phyloP scores from a whole-genome alignment of 257 asterid genomes.

The Avicennia marina region DNA sequence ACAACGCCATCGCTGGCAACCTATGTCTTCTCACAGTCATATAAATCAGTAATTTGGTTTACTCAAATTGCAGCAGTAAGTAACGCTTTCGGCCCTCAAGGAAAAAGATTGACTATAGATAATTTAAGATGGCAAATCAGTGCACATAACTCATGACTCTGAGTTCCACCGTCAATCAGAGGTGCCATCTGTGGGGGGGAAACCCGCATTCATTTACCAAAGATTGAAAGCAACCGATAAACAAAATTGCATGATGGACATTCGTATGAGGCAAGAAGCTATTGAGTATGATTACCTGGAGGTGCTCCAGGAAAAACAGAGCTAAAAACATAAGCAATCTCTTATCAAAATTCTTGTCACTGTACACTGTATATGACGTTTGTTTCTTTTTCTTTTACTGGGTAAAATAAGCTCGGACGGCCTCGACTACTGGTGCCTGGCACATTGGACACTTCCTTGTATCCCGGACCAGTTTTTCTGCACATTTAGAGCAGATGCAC shows the following conservation, averaged over 20 bases:
- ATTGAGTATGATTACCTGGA: background rate
- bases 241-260: too few species aligned
- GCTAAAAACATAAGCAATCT: background rate
- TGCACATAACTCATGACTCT: too few species aligned
- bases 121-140: too few species aligned
- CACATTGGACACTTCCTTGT: slow-evolving; percentile 54
- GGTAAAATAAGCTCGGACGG: slow-evolving; percentile 36
- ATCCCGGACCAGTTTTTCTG: slow-evolving; percentile 31
- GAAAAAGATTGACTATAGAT: too few species aligned
- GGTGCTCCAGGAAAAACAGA: background rate
- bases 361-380: too few species aligned
- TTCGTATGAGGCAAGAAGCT: too few species aligned
- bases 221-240: too few species aligned
- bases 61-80: background rate
- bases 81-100: background rate
- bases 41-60: slow-evolving; percentile 12
- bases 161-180: too few species aligned
- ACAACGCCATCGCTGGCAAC: slow-evolving; percentile 40
- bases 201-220: too few species aligned
- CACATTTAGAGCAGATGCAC: slow-evolving; percentile 77
- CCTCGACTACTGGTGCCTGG: slow-evolving; percentile 44
- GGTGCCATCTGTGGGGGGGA: too few species aligned
- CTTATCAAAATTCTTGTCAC: too few species aligned
- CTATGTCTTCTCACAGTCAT: slow-evolving; percentile 30
- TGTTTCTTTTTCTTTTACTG: slow-evolving; percentile 12